Percentiles rank a stretch among this genome's conserved stretches.
These are phyloP conservation scores for Alloteropsis angusta DNA, from an alignment of 202 grass and related monocot species.

Conservation along the genomic window DNA sequence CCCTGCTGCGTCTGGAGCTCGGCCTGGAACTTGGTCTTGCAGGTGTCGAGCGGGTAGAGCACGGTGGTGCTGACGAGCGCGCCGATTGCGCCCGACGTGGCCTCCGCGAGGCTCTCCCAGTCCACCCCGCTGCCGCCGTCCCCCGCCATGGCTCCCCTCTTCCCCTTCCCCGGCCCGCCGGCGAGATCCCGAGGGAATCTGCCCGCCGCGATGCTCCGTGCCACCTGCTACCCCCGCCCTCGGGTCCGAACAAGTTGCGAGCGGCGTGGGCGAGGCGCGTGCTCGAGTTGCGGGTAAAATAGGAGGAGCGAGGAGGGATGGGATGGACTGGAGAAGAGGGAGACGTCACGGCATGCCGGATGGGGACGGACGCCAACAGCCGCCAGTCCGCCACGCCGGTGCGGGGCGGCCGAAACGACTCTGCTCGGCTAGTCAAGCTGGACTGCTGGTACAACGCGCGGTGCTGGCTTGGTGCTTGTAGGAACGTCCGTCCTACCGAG, in stretches of 20 bases:
- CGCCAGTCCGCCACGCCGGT: not conserved
- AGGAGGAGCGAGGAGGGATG: too few relatives aligned
- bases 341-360: not conserved
- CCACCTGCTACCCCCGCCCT: not conserved
- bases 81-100: conserved; percentile 82
- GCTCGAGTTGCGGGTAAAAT: not conserved
- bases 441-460: too few relatives aligned
- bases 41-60: conserved; percentile 91
- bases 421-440: not conserved
- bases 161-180: not conserved
- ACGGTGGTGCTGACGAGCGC: conserved; percentile 83
- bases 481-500: too few relatives aligned
- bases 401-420: not conserved
- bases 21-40: conserved; percentile 93
- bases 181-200: not conserved
- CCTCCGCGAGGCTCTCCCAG: conserved; percentile 91
- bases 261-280: not conserved
- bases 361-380: not conserved
- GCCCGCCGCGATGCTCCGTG: not conserved
- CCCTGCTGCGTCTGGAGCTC: conserved; percentile 60
- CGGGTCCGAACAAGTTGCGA: not conserved
- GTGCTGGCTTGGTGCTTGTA: too few relatives aligned
- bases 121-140: conserved; percentile 49
- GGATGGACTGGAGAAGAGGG: conserved; percentile 13
- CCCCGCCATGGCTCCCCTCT: conserved; percentile 17